Conservation (phyloP, 1,284 basidiomycete genomes). For the Amylostereum chailletii region DNA sequence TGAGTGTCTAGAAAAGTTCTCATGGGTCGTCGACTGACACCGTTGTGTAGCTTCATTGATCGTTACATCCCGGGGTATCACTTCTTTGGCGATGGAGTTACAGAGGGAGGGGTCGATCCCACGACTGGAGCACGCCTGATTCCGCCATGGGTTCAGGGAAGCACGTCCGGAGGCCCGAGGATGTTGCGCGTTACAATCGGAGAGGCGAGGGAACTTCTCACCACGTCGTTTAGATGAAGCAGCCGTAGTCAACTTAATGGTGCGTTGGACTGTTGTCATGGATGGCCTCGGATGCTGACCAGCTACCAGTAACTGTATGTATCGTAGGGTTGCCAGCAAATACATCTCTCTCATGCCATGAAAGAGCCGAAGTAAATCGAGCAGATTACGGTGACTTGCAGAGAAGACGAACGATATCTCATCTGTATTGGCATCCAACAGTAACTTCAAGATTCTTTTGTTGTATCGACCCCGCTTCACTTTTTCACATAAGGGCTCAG, state of each 20-base stretch:
- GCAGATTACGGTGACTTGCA: too few relatives aligned
- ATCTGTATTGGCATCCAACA: too few relatives aligned
- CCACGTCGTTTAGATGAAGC: neutral
- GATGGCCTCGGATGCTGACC: too few relatives aligned
- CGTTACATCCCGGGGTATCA: slow-evolving; percentile 84
- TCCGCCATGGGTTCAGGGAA: slow-evolving; percentile 26
- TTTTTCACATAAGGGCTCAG: slow-evolving; percentile 11
- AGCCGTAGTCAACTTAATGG: neutral
- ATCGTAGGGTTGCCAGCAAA: too few relatives aligned
- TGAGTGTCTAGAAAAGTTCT: slow-evolving; percentile 28
- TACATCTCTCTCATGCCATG: too few relatives aligned
- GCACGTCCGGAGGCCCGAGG: neutral
- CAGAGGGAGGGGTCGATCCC: slow-evolving; percentile 17
- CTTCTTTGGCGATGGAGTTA: slow-evolving; percentile 53
- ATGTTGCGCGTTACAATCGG: slow-evolving; percentile 33
- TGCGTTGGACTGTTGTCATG: too few relatives aligned
- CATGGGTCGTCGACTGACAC: neutral
- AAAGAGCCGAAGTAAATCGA: too few relatives aligned
- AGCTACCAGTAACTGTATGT: too few relatives aligned
- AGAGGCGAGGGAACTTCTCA: slow-evolving; percentile 28
- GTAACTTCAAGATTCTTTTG: too few relatives aligned
- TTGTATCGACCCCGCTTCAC: slow-evolving; percentile 9
- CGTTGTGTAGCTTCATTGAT: slow-evolving; percentile 51
- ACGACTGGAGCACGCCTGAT: slow-evolving; percentile 6
- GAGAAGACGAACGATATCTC: too few relatives aligned